Evolutionary conservation across 2,329 filamentous ascomycete genomes (phyloP).

Genomic region (Rasamsonia emersonii): DNA sequence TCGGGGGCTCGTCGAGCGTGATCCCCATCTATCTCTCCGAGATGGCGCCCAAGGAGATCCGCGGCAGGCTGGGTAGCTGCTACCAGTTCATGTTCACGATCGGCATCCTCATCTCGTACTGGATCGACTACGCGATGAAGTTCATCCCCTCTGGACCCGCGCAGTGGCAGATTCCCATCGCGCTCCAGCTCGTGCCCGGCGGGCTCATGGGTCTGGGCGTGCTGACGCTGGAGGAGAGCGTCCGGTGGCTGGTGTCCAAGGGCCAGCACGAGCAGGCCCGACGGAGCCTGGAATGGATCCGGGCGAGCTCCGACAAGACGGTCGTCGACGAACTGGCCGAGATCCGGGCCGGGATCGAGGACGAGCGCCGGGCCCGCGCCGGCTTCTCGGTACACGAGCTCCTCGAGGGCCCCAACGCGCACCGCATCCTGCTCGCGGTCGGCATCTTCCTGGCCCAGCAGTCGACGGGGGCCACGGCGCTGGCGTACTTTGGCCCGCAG

Average conservation of each 20-base stretch:
- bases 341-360: slow-evolving; percentile 40
- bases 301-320: slow-evolving; percentile 32
- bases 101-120: slow-evolving; percentile 45
- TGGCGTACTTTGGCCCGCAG: slow-evolving; percentile 48
- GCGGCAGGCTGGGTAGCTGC: slow-evolving; percentile 42
- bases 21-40: slow-evolving; percentile 39
- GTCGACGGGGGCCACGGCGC: slow-evolving; percentile 46
- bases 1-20: slow-evolving; percentile 39
- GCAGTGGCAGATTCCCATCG: slow-evolving; percentile 51
- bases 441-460: slow-evolving; percentile 45
- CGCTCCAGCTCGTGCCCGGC: slow-evolving; percentile 42
- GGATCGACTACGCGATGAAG: slow-evolving; percentile 42
- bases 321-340: slow-evolving; percentile 41
- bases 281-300: slow-evolving; percentile 44
- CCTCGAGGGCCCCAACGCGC: slow-evolving; percentile 37
- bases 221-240: slow-evolving; percentile 42
- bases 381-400: slow-evolving; percentile 38
- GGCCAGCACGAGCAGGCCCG: slow-evolving; percentile 39
- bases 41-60: slow-evolving; percentile 39
- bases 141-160: slow-evolving; percentile 19
- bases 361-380: slow-evolving; percentile 38
- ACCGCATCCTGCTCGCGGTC: slow-evolving; percentile 36
- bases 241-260: slow-evolving; percentile 43
- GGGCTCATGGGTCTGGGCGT: slow-evolving; percentile 41
- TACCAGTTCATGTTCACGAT: slow-evolving; percentile 45